Evolutionary conservation across 2,329 filamentous ascomycete species (phyloP), one percentile per base, ranked within the genome.

Genomic region (Cladosporium velox): DNA sequence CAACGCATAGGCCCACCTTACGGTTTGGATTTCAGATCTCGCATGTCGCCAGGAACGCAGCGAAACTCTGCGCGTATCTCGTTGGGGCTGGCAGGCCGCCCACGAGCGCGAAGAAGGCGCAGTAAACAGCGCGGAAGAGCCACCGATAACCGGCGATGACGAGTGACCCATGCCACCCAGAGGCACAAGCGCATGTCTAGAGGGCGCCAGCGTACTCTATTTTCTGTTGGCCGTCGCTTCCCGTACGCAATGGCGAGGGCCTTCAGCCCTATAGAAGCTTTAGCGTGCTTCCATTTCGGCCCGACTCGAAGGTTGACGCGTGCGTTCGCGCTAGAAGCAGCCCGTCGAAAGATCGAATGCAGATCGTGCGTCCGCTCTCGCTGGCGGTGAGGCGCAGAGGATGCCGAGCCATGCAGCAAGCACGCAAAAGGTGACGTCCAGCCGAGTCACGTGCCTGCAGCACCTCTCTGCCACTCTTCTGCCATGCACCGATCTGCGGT

Each of bases 151-250:
- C 51, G 61, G 61, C 35, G 51, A 64, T 64, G 61, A 64, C 61
- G 61, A 64, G 61, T 34, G 34, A 52, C 52, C 61, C 24, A 57
- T 47, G 61, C 61, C 61, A 64, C 24, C 49, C 18, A n/a, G 51
- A 55, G 61, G 61, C 61, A 47, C 61, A 55, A 57, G 61, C 61
- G 61, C 51, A 47, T 44, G 51, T 44, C 51, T 64, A 62, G 59
- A n/a, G 24, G 51, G 34, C 61, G 51, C 61, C 51, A 64, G 59
- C 59, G 35, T 47, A 64, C 61, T 64, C 61, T 57, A 57, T 55
- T 44, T 64, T 62, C 59, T 64, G 61, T 64, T 64, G 61, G 61
- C 51, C 60, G 61, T 24, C 61, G 61, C 61, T 57, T 57, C 51
- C 38, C 26, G 51, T 44, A 26, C 30, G 61, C 21, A 47, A 44